Percentiles rank a stretch among this genome's conserved stretches.
Evolutionary conservation across 257 asterid genomes (phyloP).

Genomic region (Buddleja alternifolia): DNA sequence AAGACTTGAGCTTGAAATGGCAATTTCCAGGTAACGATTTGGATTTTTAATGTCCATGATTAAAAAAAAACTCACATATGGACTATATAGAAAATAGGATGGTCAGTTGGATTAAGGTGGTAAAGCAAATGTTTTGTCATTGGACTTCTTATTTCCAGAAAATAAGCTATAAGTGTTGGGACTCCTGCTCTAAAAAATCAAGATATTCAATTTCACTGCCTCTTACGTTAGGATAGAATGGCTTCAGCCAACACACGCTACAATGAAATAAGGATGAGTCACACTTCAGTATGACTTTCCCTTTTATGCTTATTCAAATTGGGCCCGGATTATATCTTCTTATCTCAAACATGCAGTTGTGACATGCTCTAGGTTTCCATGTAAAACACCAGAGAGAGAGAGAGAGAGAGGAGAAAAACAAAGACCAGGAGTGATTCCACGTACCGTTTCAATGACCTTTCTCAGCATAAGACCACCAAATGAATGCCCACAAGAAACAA

Average conservation of each 20-base stretch:
- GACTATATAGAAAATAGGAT: neutral
- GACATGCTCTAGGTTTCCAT: slow-evolving; percentile 16
- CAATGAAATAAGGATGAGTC: neutral
- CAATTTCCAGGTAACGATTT: too few relatives aligned
- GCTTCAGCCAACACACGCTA: slow-evolving; percentile 15
- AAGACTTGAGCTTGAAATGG: too few relatives aligned
- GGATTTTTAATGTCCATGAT: slow-evolving; percentile 20
- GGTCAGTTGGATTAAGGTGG: slow-evolving; percentile 1
- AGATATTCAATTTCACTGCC: neutral
- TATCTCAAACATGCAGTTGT: slow-evolving; percentile 11
- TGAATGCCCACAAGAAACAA: slow-evolving; percentile 96
- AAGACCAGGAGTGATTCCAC: slow-evolving; percentile 33
- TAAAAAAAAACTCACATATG: neutral
- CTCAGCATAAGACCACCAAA: slow-evolving; percentile 94
- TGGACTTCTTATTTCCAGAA: slow-evolving; percentile 1
- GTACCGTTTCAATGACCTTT: slow-evolving; percentile 82
- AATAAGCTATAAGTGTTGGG: neutral
- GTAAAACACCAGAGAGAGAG: slow-evolving; percentile 10
- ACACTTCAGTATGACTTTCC: slow-evolving; percentile 1
- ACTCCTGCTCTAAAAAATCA: slow-evolving; percentile 13
- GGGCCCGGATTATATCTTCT: slow-evolving; percentile 9
- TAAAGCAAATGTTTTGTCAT: slow-evolving; percentile 12
- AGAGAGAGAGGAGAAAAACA: slow-evolving; percentile 18
- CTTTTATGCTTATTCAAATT: slow-evolving; percentile 24
- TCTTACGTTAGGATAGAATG: slow-evolving; percentile 13